Evolutionary conservation across 2,329 filamentous ascomycete genomes (phyloP), one percentile per base, ranked within the genome.

Genomic region (Bipolaris victoriae): DNA sequence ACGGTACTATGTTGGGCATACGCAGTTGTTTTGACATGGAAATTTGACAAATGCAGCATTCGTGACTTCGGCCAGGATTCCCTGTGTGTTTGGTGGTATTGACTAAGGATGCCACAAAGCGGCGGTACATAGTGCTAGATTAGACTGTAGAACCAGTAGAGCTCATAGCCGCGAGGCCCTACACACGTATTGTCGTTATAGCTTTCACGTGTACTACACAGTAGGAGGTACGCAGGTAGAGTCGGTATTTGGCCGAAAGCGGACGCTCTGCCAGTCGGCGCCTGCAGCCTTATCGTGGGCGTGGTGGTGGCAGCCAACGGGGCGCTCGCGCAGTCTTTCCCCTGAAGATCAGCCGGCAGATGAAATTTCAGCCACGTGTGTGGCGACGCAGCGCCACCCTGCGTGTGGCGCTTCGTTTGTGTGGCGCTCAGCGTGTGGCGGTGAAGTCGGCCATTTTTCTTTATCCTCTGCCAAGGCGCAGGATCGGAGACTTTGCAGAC

Each of bases 331-430:
- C 41, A 18, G 20, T 2, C 24, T 7, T 29, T 51, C 56, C 57
- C 56, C 59, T 61, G 59, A 56, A 53, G 52, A 61, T 61, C 56
- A 40, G 16, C 35, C 41, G 49, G 51, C 20, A 18, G 48, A 40
- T 39, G 41, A 36, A 45, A 48, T 3, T 48, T 49, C 48, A 10
- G 18, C 22, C 18, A 44, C 40, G 40, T 22, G 40, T 22, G 15
- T 20, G 37, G 24, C 16, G 36, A 16, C 24, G 49, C 9, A 18
- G 3, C 7, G 9, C 22, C 40, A n/a, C 11, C 33, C 9, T 29
- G 15, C 26, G 29, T 44, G 52, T 45, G 47, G 52, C 52, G 52
- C n/a, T n/a, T n/a, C 31, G 13, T 11, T 6, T 35, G 26, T 20
- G 10, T 26, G 24, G 44, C 29, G 31, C 11, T 3, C 9, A n/a